A percentile compares a stretch with the other conserved stretches of the same genome.
phyloP scores from a whole-genome alignment of 345 rosid species.

The Tarenaya hassleriana region DNA sequence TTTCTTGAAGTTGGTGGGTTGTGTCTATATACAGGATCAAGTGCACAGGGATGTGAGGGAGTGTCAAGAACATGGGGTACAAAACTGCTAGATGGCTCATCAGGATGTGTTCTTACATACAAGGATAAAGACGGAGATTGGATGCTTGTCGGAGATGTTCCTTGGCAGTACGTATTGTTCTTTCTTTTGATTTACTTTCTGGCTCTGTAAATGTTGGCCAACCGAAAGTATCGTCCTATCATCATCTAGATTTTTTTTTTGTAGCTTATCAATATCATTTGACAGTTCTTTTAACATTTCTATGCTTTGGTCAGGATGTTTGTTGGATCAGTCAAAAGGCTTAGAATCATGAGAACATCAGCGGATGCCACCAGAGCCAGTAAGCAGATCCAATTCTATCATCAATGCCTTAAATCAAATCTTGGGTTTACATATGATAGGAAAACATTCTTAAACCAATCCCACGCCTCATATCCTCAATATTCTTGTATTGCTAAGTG shows the following conservation, averaged over 20 bases:
- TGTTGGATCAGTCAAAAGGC: slow-evolving; percentile 63
- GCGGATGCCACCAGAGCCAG: slow-evolving; percentile 63
- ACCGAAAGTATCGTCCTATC: neutral
- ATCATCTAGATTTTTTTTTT: slow-evolving; percentile 11
- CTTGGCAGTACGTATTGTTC: slow-evolving; percentile 62
- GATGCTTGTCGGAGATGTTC: slow-evolving; percentile 99
- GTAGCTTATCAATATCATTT: neutral
- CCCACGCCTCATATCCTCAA: neutral
- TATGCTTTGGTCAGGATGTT: slow-evolving; percentile 58
- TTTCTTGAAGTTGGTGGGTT: neutral
- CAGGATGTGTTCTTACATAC: slow-evolving; percentile 64
- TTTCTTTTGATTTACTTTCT: neutral
- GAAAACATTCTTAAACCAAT: slow-evolving; percentile 2
- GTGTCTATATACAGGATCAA: slow-evolving; percentile 18
- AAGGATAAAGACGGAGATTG: slow-evolving; percentile 96
- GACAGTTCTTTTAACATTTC: neutral
- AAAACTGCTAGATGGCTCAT: slow-evolving; percentile 55
- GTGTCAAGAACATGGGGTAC: slow-evolving; percentile 25
- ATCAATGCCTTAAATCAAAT: neutral
- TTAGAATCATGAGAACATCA: slow-evolving; percentile 65
- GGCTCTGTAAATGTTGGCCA: too few species aligned
- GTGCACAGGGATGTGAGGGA: slow-evolving; percentile 23
- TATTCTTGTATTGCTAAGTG: neutral
- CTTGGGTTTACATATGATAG: neutral
- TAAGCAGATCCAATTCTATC: slow-evolving; percentile 19